These are phyloP conservation scores for Malus hybrid DNA, from an alignment of 331 rosid genomes.

Conservation along the genomic window DNA sequence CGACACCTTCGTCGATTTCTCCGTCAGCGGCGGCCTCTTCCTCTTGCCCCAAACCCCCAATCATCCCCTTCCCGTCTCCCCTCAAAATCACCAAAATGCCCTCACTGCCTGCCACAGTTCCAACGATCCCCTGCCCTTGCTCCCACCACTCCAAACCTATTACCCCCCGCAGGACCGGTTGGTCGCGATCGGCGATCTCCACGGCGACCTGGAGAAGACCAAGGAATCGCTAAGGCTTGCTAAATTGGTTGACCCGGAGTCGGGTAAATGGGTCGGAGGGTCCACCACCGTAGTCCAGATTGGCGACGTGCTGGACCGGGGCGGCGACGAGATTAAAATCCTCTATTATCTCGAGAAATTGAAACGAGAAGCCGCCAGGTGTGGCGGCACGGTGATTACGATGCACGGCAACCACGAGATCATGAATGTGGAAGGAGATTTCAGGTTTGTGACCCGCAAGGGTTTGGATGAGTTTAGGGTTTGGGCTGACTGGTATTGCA, in stretches of 20 bases:
- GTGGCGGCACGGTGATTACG: conserved; percentile 54
- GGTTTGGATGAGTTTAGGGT: conserved; percentile 59
- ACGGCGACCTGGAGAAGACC: conserved; percentile 78
- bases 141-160: conserved; percentile 31
- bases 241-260: conserved; percentile 36
- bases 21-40: conserved; percentile 77
- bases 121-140: background rate
- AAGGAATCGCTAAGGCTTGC: conserved; percentile 68
- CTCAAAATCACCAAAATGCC: background rate
- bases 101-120: background rate
- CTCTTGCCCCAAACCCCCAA: conserved; percentile 21
- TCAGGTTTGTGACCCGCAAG: conserved; percentile 33
- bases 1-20: conserved; percentile 81
- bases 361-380: conserved; percentile 55
- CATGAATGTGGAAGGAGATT: conserved; percentile 85
- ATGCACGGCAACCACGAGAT: conserved; percentile 98
- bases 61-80: background rate
- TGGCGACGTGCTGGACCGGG: conserved; percentile 90
- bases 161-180: conserved; percentile 57
- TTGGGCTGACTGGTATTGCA: conserved; percentile 67
- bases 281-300: conserved; percentile 73
- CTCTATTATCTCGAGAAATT: conserved; percentile 73
- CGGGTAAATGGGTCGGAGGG: conserved; percentile 66
- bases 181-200: conserved; percentile 84
- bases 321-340: conserved; percentile 73